phyloP scores from a whole-genome alignment of 768 basidiomycete genomes.

The Naganishia antarctica region DNA sequence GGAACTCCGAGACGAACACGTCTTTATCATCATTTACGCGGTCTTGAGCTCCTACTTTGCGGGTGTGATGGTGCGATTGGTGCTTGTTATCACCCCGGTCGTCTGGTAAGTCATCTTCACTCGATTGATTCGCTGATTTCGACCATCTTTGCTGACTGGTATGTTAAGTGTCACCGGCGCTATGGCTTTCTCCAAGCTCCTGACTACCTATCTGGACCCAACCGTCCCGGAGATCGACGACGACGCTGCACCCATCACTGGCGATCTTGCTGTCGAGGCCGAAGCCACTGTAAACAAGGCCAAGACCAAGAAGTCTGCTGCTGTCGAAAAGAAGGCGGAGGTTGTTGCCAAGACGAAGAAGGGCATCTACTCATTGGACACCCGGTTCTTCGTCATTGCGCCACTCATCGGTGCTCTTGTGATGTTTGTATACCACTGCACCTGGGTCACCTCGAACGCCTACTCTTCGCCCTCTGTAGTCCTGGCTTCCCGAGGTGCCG shows the following conservation, averaged over 20 bases:
- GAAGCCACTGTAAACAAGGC: conserved; percentile 39
- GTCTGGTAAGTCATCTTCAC: conserved; percentile 59
- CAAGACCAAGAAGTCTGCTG: conserved; percentile 45
- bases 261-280: conserved; percentile 26
- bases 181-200: conserved; percentile 76
- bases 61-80: conserved; percentile 98
- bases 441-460: conserved; percentile 87
- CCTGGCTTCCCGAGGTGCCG: conserved; percentile 67
- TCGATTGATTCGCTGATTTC: background rate
- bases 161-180: conserved; percentile 66
- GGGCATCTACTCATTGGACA: conserved; percentile 81
- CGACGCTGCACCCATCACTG: conserved; percentile 28
- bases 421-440: conserved; percentile 93
- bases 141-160: background rate
- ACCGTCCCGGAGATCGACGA: conserved; percentile 57
- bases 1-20: conserved; percentile 87
- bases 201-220: conserved; percentile 88
- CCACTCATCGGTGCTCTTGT: conserved; percentile 72
- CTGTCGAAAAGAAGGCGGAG: conserved; percentile 63
- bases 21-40: conserved; percentile 98
- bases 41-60: conserved; percentile 96
- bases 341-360: conserved; percentile 46
- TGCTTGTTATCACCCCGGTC: conserved; percentile 93
- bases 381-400: conserved; percentile 67
- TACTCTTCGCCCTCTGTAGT: conserved; percentile 99